Evolutionary conservation across 805 yeast species (phyloP), one percentile per base, ranked within the genome.

Genomic region (Pichia gijzeniarum): DNA sequence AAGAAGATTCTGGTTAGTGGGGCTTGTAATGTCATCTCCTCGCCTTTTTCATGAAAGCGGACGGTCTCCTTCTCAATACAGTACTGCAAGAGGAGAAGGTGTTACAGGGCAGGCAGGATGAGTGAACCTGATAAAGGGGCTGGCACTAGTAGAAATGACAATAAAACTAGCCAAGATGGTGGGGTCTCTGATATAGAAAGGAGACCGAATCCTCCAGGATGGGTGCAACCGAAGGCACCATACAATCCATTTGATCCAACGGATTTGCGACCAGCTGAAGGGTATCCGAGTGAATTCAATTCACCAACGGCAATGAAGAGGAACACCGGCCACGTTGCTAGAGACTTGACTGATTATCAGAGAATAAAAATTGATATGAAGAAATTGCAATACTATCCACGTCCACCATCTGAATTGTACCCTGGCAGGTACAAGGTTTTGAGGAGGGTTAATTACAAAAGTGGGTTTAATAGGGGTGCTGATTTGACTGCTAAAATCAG

Each of bases 211-310:
- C 90, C 93, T 2, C 74, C 75, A 6, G 89, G 88, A 0, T 84
- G 93, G 93, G 73, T 74, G 0, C 85, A 80, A 1, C 95, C 95
- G 9, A 77, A 73, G 50, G 91, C 90, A 1, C 93, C 93, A 1
- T 87, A 85, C 60, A 86, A 86, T 55, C 95, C 95, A 6, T 87
- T 80, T 57, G 95, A 86, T 58, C 84, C 90, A 0, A 64, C 75
- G 1, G 95, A 86, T 58, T 59, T 68, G 35, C 70, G 95, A 38
- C 95, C 95, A 0, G 76, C 95, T 0, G 80, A 80, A 58, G 95
- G 95, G 2, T 86, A 87, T 52, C 95, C 95, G 1, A 80, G 89
- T 21, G 95, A 86, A 60, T 87, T 73, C 66, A 71, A 75, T 47
- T 64, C 80, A 1, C 91, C 93, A 0, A 81, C 85, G 1, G 68